Evolutionary conservation across 768 basidiomycete genomes (phyloP).

Genomic region (Tricholoma flavovirens): DNA sequence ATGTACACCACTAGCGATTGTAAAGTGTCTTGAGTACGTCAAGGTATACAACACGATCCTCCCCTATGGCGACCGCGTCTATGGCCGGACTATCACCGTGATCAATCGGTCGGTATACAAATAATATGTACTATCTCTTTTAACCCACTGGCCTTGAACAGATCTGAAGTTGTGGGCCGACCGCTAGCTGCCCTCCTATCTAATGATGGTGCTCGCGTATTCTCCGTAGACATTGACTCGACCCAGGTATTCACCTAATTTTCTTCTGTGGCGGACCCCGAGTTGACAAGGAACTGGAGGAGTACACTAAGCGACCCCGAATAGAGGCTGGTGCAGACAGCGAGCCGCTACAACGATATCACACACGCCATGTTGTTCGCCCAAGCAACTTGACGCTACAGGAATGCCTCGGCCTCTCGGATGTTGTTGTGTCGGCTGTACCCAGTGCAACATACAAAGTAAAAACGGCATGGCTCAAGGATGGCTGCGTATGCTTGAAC

Average conservation of each 20-base stretch:
- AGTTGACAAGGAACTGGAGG: slow-evolving; percentile 30
- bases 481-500: slow-evolving; percentile 91
- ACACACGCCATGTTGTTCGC: slow-evolving; percentile 80
- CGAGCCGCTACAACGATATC: slow-evolving; percentile 49
- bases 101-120: slow-evolving; percentile 71
- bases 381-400: slow-evolving; percentile 63
- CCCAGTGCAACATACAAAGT: slow-evolving; percentile 83
- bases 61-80: slow-evolving; percentile 91
- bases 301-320: slow-evolving; percentile 90
- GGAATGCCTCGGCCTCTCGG: slow-evolving; percentile 78
- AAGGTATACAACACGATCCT: slow-evolving; percentile 93
- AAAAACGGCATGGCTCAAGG: slow-evolving; percentile 83
- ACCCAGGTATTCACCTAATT: slow-evolving; percentile 53
- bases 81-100: slow-evolving; percentile 88
- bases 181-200: slow-evolving; percentile 93
- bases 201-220: slow-evolving; percentile 94
- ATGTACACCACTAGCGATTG: slow-evolving; percentile 94
- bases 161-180: slow-evolving; percentile 95
- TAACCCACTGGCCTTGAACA: slow-evolving; percentile 22
- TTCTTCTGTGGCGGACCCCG: neutral
- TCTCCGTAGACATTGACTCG: slow-evolving; percentile 93
- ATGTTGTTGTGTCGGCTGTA: slow-evolving; percentile 94
- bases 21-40: slow-evolving; percentile 87
- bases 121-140: neutral
- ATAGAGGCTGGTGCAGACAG: slow-evolving; percentile 28